Base-by-base conservation (phyloP, 2,329 filamentous ascomycete species). In the Lanzia echinophila region DNA sequence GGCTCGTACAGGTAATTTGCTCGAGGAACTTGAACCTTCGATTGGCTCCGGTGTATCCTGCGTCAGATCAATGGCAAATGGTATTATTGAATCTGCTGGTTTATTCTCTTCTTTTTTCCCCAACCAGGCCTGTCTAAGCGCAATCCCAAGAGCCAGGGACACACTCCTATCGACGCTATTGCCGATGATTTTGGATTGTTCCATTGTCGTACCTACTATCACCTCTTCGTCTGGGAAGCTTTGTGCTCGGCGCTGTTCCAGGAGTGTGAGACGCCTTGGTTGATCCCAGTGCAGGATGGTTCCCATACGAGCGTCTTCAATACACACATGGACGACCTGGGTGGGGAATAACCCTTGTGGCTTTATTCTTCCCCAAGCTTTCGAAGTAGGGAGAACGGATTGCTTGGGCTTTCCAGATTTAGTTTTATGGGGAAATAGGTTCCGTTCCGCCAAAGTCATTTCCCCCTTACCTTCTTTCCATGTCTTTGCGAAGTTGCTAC, bases 111-210 rank as follows among this genome's bases (percentile, higher is more conserved):
- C 57, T 7, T 53, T n/a, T 45, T 61, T 63, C 17, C 59, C 55
- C 1, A 65, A 33, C 72, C 71, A 82, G 0, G 84, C 84, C 57
- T 84, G 76, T 7, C 84, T 73, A 12, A 90, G 70, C 10, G 76
- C 72, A 4, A 87, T 63, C 0, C 88, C 88, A 1, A 90, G 66
- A 0, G 82, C 81, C 17, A 90, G 68, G 0, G 87, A 80, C 1
- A 88, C 79, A 22, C 81, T 79, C 8, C 87, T 73, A 2, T 87
- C 81, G 0, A 95, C 88, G 28, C 84, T 88, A 67, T 95, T 95
- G 0, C 89, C 89, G 0, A 91, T 74, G 19, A 88, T 80, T 52
- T 76, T 79, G 71, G 79, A 83, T 63, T 88, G 84, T 1, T 82
- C 71, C 0, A 36, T 10, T 0, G 76, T 67, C 0, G 51, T 63